Evolutionary conservation across 2,329 filamentous ascomycete genomes (phyloP), one percentile per base, ranked within the genome.

Genomic region (Fusarium goolgardi): DNA sequence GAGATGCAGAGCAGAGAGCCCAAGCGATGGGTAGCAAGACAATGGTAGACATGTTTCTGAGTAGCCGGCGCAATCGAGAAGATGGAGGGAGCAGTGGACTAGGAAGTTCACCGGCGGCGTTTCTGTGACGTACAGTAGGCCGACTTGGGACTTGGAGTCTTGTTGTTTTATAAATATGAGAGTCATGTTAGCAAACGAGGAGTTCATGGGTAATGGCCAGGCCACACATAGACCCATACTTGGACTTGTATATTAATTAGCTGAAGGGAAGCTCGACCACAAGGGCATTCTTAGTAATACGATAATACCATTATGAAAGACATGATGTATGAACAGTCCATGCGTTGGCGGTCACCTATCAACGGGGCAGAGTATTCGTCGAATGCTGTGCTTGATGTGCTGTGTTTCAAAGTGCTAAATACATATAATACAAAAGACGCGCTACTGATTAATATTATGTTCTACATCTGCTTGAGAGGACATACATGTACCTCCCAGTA

Each of bases 31-130:
- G 82, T 4, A 84, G 84, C 68, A 82, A 82, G 73, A 78, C 78
- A 41, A 86, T 87, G 82, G 84, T 87, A 10, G 84, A 87, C 53
- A 60, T 83, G 49, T 87, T 87, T 70, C 75, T 87, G 29, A 85
- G 78, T 61, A 85, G 81, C 46, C 79, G 85, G 20, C 79, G 81
- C 18, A 81, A 75, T 63, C 78, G 79, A 15, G 79, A 81, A 37
- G 73, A 77, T 25, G 80, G 79, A 15, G 79, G 76, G 27, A 69
- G 63, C 10, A 69, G 63, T 20, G 72, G 64, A 27, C 68, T 67
- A 43, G 74, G 74, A 5, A 75, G 70, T 59, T 76, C 74, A 8
- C 73, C 75, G 4, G 59, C 64, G 3, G 77, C 73, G 32, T 80
- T 80, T 63, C 52, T 80, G 23, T 80, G 10, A 69, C 18, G 55